These are phyloP conservation scores for Physcomitrellopsis africana DNA, from an alignment of 225 moss, liverwort and hornwort genomes.

Conservation along the genomic window DNA sequence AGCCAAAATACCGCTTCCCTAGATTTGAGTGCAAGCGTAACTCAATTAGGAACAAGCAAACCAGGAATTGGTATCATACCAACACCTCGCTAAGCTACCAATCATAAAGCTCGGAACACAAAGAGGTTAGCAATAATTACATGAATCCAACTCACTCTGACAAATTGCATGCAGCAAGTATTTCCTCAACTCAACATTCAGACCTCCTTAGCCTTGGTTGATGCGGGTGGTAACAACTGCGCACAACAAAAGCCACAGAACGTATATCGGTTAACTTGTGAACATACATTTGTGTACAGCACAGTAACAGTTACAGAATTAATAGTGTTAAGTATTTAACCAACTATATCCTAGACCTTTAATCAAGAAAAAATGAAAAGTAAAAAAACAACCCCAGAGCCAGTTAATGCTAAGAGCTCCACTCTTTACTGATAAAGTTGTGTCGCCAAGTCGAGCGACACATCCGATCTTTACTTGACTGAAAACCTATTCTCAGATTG, in stretches of 20 bases:
- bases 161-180: conserved; percentile 16
- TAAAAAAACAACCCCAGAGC: conserved; percentile 1
- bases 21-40: no score
- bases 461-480: no score
- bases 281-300: background rate
- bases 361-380: background rate
- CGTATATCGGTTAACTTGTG: conserved; percentile 6
- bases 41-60: background rate
- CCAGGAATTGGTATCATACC: conserved; percentile 4
- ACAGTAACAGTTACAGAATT: background rate
- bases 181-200: conserved; percentile 25
- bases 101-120: conserved; percentile 29
- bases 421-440: background rate
- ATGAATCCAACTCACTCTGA: conserved; percentile 16
- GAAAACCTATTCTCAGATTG: background rate
- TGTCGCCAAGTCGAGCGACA: no score
- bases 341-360: background rate
- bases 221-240: conserved; percentile 44
- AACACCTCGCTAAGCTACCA: conserved; percentile 25
- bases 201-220: conserved; percentile 44
- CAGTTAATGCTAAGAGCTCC: conserved; percentile 1
- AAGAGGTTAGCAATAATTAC: conserved; percentile 38
- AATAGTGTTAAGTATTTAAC: background rate
- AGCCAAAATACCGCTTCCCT: no score
- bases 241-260: conserved; percentile 31